Conservation (phyloP, 78 protist species). For the Creolimax fragrantissima region DNA sequence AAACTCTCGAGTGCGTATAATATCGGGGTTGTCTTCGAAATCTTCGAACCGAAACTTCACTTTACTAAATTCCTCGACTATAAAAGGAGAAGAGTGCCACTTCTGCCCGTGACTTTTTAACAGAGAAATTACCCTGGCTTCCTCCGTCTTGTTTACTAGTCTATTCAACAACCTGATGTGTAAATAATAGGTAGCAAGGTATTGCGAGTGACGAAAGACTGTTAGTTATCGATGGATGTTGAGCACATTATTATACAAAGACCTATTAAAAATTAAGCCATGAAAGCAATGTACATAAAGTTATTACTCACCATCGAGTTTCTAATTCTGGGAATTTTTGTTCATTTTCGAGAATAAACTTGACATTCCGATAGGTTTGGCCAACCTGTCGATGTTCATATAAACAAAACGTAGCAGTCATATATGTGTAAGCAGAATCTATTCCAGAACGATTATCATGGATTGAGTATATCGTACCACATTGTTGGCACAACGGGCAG, state of each 20-base stretch:
- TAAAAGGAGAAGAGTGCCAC: not conserved
- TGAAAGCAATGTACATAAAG: too few relatives aligned
- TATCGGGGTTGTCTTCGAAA: not conserved
- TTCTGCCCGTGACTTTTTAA: not conserved
- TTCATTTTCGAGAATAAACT: slow-evolving; percentile 14
- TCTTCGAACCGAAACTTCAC: slow-evolving; percentile 5
- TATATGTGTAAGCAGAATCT: not conserved
- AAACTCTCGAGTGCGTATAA: not conserved
- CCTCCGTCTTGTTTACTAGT: not conserved
- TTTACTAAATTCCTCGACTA: not conserved
- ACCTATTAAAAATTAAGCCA: not conserved
- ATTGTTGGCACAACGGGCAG: too few relatives aligned
- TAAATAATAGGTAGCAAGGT: not conserved
- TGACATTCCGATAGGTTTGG: slow-evolving; percentile 8
- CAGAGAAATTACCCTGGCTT: not conserved
- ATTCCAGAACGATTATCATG: not conserved
- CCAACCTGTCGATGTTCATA: not conserved
- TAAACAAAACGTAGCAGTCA: not conserved
- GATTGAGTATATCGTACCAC: not conserved
- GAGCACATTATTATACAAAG: not conserved
- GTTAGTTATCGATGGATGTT: not conserved
- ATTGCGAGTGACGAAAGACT: not conserved
- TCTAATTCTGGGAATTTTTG: not conserved
- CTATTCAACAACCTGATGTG: not conserved
- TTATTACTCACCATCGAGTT: not conserved